Conservation (phyloP, 495 filamentous ascomycete species). For the Tuber microsphaerosporum region DNA sequence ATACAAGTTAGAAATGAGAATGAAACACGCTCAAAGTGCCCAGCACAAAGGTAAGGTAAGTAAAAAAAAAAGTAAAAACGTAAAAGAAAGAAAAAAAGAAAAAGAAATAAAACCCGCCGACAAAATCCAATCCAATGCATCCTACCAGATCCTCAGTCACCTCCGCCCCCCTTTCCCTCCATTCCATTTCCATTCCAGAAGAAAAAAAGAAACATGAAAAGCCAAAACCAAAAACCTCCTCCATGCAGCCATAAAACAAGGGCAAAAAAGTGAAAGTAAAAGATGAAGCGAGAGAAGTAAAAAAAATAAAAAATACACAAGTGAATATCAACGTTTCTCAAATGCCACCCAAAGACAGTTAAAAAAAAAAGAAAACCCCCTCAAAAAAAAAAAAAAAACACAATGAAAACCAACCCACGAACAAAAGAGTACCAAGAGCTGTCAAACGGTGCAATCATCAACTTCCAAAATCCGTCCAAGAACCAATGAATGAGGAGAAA, state of each 20-base stretch:
- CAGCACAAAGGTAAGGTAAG: background rate
- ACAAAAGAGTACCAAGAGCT: background rate
- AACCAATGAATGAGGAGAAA: background rate
- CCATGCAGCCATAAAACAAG: background rate
- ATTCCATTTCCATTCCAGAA: background rate
- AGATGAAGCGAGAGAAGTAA: background rate
- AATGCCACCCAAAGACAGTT: conserved; percentile 4
- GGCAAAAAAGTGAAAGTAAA: no score
- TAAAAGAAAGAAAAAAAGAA: background rate
- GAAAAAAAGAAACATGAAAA: background rate
- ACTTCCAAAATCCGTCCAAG: background rate
- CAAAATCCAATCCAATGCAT: background rate
- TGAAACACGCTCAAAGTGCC: background rate
- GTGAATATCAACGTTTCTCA: conserved; percentile 6
- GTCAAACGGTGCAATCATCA: background rate
- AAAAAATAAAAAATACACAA: background rate
- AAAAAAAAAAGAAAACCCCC: background rate
- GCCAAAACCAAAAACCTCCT: background rate
- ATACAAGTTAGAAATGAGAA: background rate
- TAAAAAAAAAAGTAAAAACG: background rate
- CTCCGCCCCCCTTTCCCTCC: background rate
- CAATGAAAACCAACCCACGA: conserved; percentile 2
- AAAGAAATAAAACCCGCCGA: background rate
- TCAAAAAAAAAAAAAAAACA: background rate
- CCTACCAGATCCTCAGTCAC: background rate